These are phyloP conservation scores for Cornus controversa DNA, from an alignment of 148 eudicot species.

Conservation along the genomic window DNA sequence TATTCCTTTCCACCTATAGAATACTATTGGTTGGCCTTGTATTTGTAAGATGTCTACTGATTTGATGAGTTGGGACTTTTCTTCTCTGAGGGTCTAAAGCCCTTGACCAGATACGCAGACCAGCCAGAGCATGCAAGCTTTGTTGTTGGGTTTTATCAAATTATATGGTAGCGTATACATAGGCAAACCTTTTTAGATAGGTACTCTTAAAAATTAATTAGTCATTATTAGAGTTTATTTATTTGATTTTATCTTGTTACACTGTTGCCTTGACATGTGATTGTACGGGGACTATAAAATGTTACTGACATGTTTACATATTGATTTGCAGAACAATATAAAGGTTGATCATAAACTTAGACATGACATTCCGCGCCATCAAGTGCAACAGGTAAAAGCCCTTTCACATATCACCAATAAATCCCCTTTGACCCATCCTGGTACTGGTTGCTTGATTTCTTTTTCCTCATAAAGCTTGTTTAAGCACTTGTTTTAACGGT, in stretches of 20 bases:
- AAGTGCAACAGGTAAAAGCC: conserved; percentile 49
- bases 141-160: background rate
- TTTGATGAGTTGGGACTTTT: too few species aligned
- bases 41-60: too few species aligned
- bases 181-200: background rate
- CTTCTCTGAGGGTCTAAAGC: too few species aligned
- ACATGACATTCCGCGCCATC: conserved; percentile 81
- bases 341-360: conserved; percentile 52
- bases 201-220: background rate
- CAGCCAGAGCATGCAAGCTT: background rate
- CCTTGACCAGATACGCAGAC: background rate
- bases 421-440: background rate
- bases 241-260: background rate
- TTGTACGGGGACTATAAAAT: background rate
- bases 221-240: background rate
- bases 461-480: background rate
- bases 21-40: too few species aligned
- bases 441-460: background rate
- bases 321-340: conserved; percentile 60
- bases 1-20: too few species aligned
- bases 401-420: background rate
- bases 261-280: background rate
- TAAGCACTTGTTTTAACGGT: background rate
- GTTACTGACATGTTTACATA: background rate
- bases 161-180: background rate